Base-by-base conservation (phyloP, 1,139 yeast species). In the Candida labiduridarum region DNA sequence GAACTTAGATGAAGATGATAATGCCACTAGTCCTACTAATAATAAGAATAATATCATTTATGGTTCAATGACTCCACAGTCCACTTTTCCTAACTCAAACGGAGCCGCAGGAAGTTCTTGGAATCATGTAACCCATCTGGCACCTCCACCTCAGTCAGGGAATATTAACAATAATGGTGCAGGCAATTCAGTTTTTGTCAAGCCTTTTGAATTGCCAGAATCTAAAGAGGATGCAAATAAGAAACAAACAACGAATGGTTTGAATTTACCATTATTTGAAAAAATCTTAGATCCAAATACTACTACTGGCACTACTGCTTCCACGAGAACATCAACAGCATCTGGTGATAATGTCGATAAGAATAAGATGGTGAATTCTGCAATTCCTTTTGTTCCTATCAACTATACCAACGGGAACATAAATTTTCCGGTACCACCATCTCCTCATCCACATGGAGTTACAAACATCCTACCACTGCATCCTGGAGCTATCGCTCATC, bases 161-260 rank as follows among this genome's bases (percentile, higher is more conserved):
- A 22, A 38, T 39, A 45, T 46, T 11, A 44, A 52, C 15, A 38
- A 58, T 39, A 55, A 45, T 31, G 49, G 41, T 33, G 38, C 57
- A 15, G 54, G 52, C 38, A 59, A 59, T 18, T 48, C 56, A n/a
- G 45, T 61, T 4, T 58, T 57, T 49, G 65, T 60, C 12, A 68
- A 67, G 41, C 74, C 76, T 6, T 71, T 72, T 55, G 75, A 69
- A 50, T 61, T 71, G 40, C 76, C 78, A 3, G 72, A 68, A n/a
- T 67, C 64, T 16, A 52, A 56, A 45, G 57, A 54, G 40, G 52
- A 58, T 40, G 44, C 53, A 11, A 52, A 53, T 12, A 52, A 49
- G 14, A 51, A 46, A 34, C 49, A 46, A 49, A 45, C 39, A 31
- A 41, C 44, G 10, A 45, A 36, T 29, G 52, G 53, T n/a, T 46